Evolutionary conservation across 208 protist species (phyloP).

Genomic region (Trypanosoma lewisi): DNA sequence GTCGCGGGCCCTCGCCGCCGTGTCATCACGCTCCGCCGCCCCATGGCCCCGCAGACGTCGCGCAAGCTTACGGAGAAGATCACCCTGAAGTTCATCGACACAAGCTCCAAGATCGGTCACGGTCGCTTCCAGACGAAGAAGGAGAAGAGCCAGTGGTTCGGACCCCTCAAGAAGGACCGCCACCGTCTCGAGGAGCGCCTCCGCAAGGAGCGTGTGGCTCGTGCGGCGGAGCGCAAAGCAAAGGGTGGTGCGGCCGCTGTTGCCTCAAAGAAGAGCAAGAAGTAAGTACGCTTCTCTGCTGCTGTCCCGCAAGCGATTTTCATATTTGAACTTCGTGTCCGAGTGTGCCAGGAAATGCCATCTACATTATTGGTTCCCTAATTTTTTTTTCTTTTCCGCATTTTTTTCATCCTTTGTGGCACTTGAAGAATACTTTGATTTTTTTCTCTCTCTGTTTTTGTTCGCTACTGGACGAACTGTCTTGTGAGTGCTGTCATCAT

Average conservation of each 20-base stretch:
- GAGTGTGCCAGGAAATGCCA: background rate
- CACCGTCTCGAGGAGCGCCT: slow-evolving; percentile 79
- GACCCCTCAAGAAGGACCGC: slow-evolving; percentile 93
- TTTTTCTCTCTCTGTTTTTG: too few species aligned
- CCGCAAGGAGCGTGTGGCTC: slow-evolving; percentile 79
- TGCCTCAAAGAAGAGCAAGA: slow-evolving; percentile 27
- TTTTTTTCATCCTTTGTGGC: background rate
- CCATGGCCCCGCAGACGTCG: slow-evolving; percentile 88
- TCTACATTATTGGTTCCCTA: slow-evolving; percentile 8
- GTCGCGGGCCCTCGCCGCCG: slow-evolving; percentile 95
- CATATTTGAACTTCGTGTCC: background rate
- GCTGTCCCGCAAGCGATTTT: background rate
- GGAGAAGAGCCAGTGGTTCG: slow-evolving; percentile 98
- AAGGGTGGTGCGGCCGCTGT: slow-evolving; percentile 23
- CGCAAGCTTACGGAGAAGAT: slow-evolving; percentile 92
- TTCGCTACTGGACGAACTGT: too few species aligned
- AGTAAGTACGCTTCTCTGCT: slow-evolving; percentile 8
- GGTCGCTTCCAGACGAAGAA: slow-evolving; percentile 98
- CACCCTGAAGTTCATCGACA: slow-evolving; percentile 99
- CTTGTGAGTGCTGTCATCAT: too few species aligned
- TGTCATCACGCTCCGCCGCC: slow-evolving; percentile 98
- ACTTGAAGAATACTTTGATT: too few species aligned
- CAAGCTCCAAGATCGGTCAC: slow-evolving; percentile 99
- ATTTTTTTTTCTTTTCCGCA: slow-evolving; percentile 15
- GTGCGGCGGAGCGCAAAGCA: slow-evolving; percentile 75